These are phyloP conservation scores for Talaromyces liani DNA, from an alignment of 495 filamentous ascomycete species.

Conservation along the genomic window DNA sequence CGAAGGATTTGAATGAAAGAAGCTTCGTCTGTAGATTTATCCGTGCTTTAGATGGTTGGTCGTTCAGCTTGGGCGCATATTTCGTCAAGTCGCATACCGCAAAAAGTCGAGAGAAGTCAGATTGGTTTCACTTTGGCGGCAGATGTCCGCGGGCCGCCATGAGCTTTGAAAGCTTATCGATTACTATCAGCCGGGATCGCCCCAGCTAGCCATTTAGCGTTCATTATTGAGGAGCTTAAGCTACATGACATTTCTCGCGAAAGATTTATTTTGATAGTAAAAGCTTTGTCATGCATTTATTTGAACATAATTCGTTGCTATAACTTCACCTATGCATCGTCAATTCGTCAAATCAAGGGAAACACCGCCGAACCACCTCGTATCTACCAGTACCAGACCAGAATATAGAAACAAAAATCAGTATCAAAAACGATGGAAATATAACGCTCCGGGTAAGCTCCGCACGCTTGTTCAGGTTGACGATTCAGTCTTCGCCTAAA, in stretches of 20 bases:
- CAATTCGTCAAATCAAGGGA: not conserved
- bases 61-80: not conserved
- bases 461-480: conserved; percentile 11
- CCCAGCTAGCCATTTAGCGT: not conserved
- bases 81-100: not conserved
- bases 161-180: not conserved
- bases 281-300: not conserved
- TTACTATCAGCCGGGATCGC: not conserved
- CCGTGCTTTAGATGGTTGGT: not conserved
- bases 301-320: not conserved
- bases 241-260: not conserved
- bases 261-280: not conserved
- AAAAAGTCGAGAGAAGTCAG: not conserved
- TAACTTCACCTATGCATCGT: not conserved
- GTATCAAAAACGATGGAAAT: not conserved
- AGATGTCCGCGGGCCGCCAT: not conserved
- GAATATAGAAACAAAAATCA: not conserved
- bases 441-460: conserved; percentile 17
- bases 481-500: not conserved
- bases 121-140: not conserved
- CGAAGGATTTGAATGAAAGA: not conserved
- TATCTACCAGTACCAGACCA: not conserved
- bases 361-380: not conserved
- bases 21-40: not conserved
- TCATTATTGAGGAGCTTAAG: not conserved